A percentile compares a stretch with the other conserved stretches of the same genome.
Evolutionary conservation across 2,329 filamentous ascomycete species (phyloP).

Genomic region (Colletotrichum lindemuthianum): DNA sequence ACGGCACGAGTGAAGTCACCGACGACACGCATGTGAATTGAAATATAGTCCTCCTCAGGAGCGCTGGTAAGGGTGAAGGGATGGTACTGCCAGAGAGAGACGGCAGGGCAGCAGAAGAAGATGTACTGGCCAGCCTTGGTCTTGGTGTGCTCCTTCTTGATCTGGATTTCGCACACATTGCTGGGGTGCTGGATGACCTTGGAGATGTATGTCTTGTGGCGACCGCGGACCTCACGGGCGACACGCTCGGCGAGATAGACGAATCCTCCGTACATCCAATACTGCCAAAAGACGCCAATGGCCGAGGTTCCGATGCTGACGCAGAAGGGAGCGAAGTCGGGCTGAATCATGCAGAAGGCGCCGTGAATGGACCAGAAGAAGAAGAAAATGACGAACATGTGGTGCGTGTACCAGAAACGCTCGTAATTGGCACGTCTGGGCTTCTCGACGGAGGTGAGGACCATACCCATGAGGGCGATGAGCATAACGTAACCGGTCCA

Average conservation of each 20-base stretch:
- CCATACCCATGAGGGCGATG: conserved; percentile 80
- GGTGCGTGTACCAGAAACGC: conserved; percentile 91
- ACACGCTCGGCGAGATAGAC: conserved; percentile 83
- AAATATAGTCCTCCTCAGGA: conserved; percentile 90
- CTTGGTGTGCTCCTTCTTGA: conserved; percentile 89
- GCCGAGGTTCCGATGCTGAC: conserved; percentile 71
- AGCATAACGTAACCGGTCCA: conserved; percentile 92
- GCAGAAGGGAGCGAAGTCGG: conserved; percentile 83
- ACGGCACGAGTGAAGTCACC: conserved; percentile 82
- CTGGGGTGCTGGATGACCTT: conserved; percentile 91
- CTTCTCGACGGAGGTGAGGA: conserved; percentile 80
- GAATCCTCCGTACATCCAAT: conserved; percentile 87
- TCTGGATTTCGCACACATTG: conserved; percentile 90
- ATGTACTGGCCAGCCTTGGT: conserved; percentile 87
- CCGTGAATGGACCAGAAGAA: conserved; percentile 92
- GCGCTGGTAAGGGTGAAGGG: conserved; percentile 88
- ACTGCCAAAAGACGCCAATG: conserved; percentile 87
- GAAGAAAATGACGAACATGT: conserved; percentile 89
- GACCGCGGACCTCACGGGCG: conserved; percentile 80
- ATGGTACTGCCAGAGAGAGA: conserved; percentile 90
- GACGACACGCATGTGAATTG: conserved; percentile 84
- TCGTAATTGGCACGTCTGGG: conserved; percentile 84
- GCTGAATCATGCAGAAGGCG: conserved; percentile 90
- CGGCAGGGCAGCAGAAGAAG: conserved; percentile 86
- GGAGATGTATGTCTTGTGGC: conserved; percentile 86